A percentile compares a stretch with the other conserved stretches of the same genome.
These are phyloP conservation scores for Hanseniaspora mollemarum DNA, from an alignment of 805 yeast species.

Conservation along the genomic window DNA sequence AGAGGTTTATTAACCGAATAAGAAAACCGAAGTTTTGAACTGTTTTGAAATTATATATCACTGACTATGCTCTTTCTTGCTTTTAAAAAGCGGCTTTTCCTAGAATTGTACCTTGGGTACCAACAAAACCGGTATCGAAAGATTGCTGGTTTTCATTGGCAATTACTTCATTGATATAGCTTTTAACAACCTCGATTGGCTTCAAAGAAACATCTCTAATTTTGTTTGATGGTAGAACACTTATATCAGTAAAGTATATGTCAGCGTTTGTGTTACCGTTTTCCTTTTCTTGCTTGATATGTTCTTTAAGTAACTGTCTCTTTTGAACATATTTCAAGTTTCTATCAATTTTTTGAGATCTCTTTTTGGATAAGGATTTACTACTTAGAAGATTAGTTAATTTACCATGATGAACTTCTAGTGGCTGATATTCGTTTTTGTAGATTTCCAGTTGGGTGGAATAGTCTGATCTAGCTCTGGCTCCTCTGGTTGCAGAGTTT, in stretches of 20 bases:
- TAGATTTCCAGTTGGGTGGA: slow-evolving; percentile 36
- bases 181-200: slow-evolving; percentile 21
- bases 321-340: slow-evolving; percentile 59
- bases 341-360: slow-evolving; percentile 67
- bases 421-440: slow-evolving; percentile 25
- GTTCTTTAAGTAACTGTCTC: slow-evolving; percentile 42
- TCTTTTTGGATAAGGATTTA: slow-evolving; percentile 60
- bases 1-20: slow-evolving; percentile 34
- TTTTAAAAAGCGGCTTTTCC: slow-evolving; percentile 56
- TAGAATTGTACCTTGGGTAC: slow-evolving; percentile 71
- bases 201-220: slow-evolving; percentile 14
- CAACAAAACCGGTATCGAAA: slow-evolving; percentile 32
- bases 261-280: slow-evolving; percentile 37
- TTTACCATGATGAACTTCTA: slow-evolving; percentile 18
- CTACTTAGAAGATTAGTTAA: slow-evolving; percentile 35
- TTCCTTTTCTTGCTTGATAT: slow-evolving; percentile 16
- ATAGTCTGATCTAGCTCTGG: slow-evolving; percentile 15
- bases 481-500: slow-evolving; percentile 32
- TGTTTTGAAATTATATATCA: slow-evolving; percentile 16
- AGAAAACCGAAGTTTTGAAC: not conserved
- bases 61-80: not conserved
- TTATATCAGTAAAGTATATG: slow-evolving; percentile 39
- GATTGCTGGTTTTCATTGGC: slow-evolving; percentile 22
- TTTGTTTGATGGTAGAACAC: slow-evolving; percentile 19
- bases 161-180: slow-evolving; percentile 17